Conservation (phyloP, 805 yeast species). For the Monosporozyma aerobia region DNA sequence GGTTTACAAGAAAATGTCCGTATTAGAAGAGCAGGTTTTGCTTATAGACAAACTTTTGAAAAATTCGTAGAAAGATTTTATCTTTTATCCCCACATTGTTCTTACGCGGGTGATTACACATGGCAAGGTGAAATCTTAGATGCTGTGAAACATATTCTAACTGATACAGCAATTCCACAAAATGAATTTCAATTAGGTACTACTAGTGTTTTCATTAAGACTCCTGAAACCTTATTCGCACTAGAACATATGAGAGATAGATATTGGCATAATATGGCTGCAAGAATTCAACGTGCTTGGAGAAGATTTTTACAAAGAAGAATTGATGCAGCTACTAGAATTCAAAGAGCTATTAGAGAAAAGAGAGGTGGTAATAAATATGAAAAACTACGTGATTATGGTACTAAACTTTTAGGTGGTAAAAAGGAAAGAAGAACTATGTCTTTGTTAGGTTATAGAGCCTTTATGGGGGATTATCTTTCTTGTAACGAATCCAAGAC, state of each 20-base stretch:
- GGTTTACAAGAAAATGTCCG: conserved; percentile 96
- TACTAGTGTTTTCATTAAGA: conserved; percentile 86
- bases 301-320: conserved; percentile 71
- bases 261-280: conserved; percentile 98
- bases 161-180: conserved; percentile 59
- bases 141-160: conserved; percentile 45
- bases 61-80: conserved; percentile 93
- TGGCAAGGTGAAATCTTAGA: conserved; percentile 53
- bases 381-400: conserved; percentile 79
- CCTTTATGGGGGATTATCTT: conserved; percentile 90
- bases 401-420: conserved; percentile 58
- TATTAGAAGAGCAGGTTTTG: conserved; percentile 97
- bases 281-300: conserved; percentile 95
- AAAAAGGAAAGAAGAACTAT: conserved; percentile 84
- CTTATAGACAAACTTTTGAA: conserved; percentile 93
- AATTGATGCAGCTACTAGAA: conserved; percentile 74
- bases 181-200: conserved; percentile 87
- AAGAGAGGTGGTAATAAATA: conserved; percentile 72
- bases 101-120: conserved; percentile 78
- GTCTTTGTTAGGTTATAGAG: conserved; percentile 79
- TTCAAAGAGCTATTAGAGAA: conserved; percentile 78
- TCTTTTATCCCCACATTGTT: conserved; percentile 75
- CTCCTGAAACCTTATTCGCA: conserved; percentile 94
- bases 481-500: conserved; percentile 72
- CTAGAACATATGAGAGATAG: conserved; percentile 92